phyloP scores from a whole-genome alignment of 257 asterid species.

The Leptodermis oblonga region DNA sequence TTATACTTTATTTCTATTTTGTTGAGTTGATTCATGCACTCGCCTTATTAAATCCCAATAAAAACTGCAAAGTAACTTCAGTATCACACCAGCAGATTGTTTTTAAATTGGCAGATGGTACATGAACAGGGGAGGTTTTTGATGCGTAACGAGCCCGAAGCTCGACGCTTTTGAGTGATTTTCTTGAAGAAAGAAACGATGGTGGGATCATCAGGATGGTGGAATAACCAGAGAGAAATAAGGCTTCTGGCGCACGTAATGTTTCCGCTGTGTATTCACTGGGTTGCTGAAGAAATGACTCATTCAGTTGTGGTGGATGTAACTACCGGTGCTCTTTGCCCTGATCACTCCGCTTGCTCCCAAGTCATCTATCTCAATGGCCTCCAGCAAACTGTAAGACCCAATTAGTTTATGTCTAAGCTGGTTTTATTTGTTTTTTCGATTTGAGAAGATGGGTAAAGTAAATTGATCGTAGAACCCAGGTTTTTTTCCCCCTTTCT shows the following conservation, averaged over 20 bases:
- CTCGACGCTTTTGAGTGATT: not conserved
- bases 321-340: conserved; percentile 82
- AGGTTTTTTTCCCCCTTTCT: not conserved
- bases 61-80: too few relatives aligned
- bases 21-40: too few relatives aligned
- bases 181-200: not conserved
- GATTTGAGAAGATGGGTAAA: conserved; percentile 2
- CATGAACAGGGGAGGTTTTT: not conserved
- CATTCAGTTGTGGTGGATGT: conserved; percentile 82
- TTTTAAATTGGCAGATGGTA: not conserved
- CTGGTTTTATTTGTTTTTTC: not conserved
- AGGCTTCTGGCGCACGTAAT: conserved; percentile 57
- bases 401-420: not conserved
- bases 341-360: conserved; percentile 55
- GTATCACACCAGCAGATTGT: too few relatives aligned
- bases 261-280: conserved; percentile 69
- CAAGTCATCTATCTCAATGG: conserved; percentile 81
- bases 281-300: conserved; percentile 94
- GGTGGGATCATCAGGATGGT: conserved; percentile 26
- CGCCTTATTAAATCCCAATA: not conserved
- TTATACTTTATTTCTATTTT: too few relatives aligned
- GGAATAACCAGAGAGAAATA: conserved; percentile 43
- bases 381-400: conserved; percentile 76
- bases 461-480: not conserved
- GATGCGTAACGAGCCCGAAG: too few relatives aligned